Base-by-base conservation (phyloP, 192 early-diverging fungal species). In the Umbelopsis isabellina region DNA sequence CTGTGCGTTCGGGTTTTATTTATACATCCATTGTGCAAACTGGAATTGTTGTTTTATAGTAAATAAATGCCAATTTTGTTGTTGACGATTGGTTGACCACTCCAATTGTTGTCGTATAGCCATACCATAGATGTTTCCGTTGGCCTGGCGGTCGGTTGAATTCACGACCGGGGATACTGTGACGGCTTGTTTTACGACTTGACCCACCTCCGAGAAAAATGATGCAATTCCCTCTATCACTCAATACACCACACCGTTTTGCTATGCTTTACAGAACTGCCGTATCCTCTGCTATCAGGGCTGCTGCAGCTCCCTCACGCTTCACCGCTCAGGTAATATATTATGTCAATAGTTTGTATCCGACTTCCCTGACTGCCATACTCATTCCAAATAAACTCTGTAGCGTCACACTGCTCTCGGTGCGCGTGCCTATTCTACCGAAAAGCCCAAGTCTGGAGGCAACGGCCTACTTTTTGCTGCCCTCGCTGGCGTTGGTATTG, bases 401-500 rank as follows among this genome's bases (percentile, higher is more conserved):
- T 18, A 65, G 58, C 16, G 53, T 45, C 70, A 71, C 23, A 44
- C 30, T 41, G 44, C 21, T 22, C n/a, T 22, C 22, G 67, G 66
- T 25, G 44, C 55, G 18, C 48, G 72, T 55, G 49, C 21, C n/a
- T 74, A 74, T n/a, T 61, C 51, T 20, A 47, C 72, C 8, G 52
- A 74, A 6, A 20, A 30, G n/a, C 47, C 71, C n/a, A 74, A 74
- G 50, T 65, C 61, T 48, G 53, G 72, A 23, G 72, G 72, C 6
- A 74, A 74, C 48, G 67, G 67, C 15, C 72, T 74, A n/a, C 22
- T 68, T 22, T 33, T 74, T 12, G 45, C 51, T 33, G 53, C 72
- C 37, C 67, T 74, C 21, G 50, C 55, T 58, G 72, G 51, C 91
- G 20, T 68, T 20, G 72, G 72, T 74, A 35, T 55, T 37, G 66